Conservation (phyloP, 1,139 yeast genomes). For the Candida neerlandica region DNA sequence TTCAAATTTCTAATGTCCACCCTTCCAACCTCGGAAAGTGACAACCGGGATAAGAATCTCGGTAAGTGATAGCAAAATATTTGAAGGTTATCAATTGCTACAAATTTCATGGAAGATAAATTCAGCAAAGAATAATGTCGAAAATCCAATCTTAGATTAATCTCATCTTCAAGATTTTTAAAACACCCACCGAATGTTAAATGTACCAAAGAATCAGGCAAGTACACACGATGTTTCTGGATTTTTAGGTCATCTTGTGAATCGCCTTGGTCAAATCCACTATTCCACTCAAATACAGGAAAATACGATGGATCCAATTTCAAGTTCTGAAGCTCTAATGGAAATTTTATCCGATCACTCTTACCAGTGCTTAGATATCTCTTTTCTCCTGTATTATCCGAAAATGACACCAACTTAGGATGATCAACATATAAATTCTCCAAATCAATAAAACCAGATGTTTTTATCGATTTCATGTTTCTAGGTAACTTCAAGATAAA, state of each 20-base stretch:
- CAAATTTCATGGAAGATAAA: too few relatives aligned
- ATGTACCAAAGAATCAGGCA: background rate
- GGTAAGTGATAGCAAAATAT: too few relatives aligned
- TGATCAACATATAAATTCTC: background rate
- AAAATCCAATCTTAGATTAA: background rate
- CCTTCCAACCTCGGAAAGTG: too few relatives aligned
- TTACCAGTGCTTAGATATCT: background rate
- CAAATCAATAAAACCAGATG: background rate
- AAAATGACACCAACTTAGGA: background rate
- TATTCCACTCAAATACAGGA: background rate
- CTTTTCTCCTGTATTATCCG: too few relatives aligned
- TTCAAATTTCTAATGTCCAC: too few relatives aligned
- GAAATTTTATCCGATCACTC: background rate
- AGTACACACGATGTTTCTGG: background rate
- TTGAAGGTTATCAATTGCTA: too few relatives aligned
- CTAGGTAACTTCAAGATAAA: background rate
- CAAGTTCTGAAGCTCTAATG: background rate
- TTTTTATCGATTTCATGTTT: background rate
- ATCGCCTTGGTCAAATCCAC: too few relatives aligned
- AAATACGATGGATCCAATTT: background rate
- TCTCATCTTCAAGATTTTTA: background rate
- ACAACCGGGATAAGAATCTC: too few relatives aligned
- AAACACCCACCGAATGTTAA: background rate
- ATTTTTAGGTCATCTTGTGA: too few relatives aligned
- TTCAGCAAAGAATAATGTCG: background rate